Conservation (phyloP, 257 asterid genomes). For the Leptodermis oblonga region DNA sequence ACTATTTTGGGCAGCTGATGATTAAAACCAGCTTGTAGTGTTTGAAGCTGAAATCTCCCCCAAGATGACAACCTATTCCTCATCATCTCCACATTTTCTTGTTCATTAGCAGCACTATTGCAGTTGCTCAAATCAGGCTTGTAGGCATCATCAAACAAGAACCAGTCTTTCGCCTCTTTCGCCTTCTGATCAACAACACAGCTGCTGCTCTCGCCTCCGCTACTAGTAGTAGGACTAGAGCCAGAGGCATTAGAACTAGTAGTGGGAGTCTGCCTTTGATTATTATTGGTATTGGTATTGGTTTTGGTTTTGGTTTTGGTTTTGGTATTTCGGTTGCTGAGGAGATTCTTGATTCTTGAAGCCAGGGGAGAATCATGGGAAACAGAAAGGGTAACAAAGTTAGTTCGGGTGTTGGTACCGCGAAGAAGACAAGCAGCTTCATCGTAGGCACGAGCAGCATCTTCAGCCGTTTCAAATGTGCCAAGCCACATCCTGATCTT, state of each 20-base stretch:
- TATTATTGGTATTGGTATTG: not conserved
- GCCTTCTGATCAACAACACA: constrained; percentile 1
- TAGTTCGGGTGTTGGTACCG: constrained; percentile 59
- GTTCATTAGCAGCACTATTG: not conserved
- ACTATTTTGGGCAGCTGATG: constrained; percentile 14
- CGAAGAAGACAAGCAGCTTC: constrained; percentile 64
- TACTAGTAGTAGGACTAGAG: constrained; percentile 16
- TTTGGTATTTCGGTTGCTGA: constrained; percentile 35
- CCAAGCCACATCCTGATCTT: constrained; percentile 79
- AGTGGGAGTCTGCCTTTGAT: not conserved
- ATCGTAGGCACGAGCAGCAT: constrained; percentile 67
- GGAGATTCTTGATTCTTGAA: constrained; percentile 43
- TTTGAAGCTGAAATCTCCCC: not conserved
- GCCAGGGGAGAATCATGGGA: constrained; percentile 57
- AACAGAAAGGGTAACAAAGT: constrained; percentile 38
- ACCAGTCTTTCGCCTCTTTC: constrained; percentile 15
- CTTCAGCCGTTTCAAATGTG: constrained; percentile 56
- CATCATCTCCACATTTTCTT: constrained; percentile 17
- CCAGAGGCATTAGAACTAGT: not conserved
- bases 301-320: not conserved
- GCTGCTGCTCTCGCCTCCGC: not conserved
- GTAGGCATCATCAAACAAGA: constrained; percentile 36
- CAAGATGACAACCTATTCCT: constrained; percentile 10
- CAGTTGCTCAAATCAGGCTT: constrained; percentile 56
- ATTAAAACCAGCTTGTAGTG: constrained; percentile 10